These are phyloP conservation scores for Candida gorgasii DNA, from an alignment of 805 yeast genomes.

Conservation along the genomic window DNA sequence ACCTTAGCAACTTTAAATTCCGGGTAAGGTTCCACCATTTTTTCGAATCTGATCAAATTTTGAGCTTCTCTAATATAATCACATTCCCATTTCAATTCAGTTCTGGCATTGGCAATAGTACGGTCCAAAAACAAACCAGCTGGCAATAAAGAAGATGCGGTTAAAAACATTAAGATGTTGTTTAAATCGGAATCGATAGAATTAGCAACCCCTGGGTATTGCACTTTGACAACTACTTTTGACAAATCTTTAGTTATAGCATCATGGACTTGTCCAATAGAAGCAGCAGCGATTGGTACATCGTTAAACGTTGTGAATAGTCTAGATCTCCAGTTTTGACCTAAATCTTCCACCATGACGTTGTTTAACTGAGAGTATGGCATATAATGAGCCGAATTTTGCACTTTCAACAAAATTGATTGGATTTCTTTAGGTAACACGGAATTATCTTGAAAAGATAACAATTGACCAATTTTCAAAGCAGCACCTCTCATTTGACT, in stretches of 20 bases:
- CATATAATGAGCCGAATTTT: constrained; percentile 95
- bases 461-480: constrained; percentile 92
- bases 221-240: constrained; percentile 90
- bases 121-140: constrained; percentile 89
- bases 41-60: constrained; percentile 66
- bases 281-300: constrained; percentile 90
- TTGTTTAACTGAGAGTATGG: constrained; percentile 85
- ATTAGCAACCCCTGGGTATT: constrained; percentile 94
- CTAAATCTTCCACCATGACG: constrained; percentile 72
- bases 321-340: constrained; percentile 72
- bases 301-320: constrained; percentile 75
- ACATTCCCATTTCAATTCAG: constrained; percentile 96
- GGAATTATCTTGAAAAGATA: constrained; percentile 89
- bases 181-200: constrained; percentile 94
- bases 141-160: constrained; percentile 86
- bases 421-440: constrained; percentile 85
- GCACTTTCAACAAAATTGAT: constrained; percentile 77
- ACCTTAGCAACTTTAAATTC: constrained; percentile 82
- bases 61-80: constrained; percentile 90
- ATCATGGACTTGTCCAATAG: constrained; percentile 93
- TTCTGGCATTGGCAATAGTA: constrained; percentile 89
- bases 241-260: constrained; percentile 70
- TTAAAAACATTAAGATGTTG: constrained; percentile 74
- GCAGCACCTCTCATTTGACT: constrained; percentile 99
- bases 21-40: constrained; percentile 54